A percentile compares a stretch with the other conserved stretches of the same genome.
phyloP scores from a whole-genome alignment of 2,329 filamentous ascomycete genomes.

The Scortechinia acanthostroma region DNA sequence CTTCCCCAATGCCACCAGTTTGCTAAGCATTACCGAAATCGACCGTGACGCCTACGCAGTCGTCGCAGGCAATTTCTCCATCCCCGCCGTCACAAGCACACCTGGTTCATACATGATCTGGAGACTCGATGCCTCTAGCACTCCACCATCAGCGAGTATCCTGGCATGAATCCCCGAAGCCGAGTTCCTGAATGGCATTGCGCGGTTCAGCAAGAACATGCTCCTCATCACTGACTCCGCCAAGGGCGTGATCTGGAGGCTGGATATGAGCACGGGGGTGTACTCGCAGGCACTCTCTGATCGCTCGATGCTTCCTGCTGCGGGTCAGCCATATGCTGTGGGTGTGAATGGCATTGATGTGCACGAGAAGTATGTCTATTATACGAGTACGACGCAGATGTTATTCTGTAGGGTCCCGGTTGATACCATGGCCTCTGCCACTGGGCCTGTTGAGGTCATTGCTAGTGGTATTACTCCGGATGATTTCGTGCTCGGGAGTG shows the following conservation, averaged over 20 bases:
- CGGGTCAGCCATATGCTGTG: slow-evolving; percentile 3
- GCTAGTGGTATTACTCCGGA: not conserved
- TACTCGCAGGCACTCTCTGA: slow-evolving; percentile 13
- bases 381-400: not conserved
- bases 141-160: slow-evolving; percentile 11
- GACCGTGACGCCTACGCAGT: slow-evolving; percentile 5
- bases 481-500: not conserved
- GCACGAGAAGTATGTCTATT: not conserved
- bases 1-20: slow-evolving; percentile 5
- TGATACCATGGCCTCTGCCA: not conserved
- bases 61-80: not conserved
- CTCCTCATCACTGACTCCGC: slow-evolving; percentile 19
- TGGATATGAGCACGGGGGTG: slow-evolving; percentile 15
- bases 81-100: not conserved
- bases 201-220: slow-evolving; percentile 14
- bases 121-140: slow-evolving; percentile 16
- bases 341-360: not conserved
- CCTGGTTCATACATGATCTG: slow-evolving; percentile 9
- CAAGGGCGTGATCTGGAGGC: slow-evolving; percentile 14
- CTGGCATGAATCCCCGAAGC: slow-evolving; percentile 17
- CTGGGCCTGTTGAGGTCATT: not conserved
- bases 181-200: slow-evolving; percentile 18
- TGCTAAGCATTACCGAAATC: slow-evolving; percentile 8
- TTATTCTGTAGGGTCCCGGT: not conserved
- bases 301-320: slow-evolving; percentile 17